Conservation (phyloP, 2,329 filamentous ascomycete species). For the Orbilia javanica region DNA sequence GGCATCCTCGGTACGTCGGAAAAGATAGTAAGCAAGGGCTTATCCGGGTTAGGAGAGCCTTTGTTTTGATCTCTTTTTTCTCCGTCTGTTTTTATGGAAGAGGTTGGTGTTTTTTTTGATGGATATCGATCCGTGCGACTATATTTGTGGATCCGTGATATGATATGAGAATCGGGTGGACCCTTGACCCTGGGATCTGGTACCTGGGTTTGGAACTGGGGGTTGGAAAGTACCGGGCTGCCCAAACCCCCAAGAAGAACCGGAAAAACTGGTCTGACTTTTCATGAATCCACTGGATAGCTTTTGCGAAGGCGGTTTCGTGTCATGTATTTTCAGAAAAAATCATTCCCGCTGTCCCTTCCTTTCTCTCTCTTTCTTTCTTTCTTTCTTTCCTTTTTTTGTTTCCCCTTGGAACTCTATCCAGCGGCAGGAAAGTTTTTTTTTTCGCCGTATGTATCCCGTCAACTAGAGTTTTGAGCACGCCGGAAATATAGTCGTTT, state of each 20-base stretch:
- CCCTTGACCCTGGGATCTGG: conserved; percentile 26
- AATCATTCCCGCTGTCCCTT: too few species aligned
- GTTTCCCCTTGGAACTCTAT: neutral
- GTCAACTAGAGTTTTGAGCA: neutral
- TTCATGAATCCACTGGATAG: neutral
- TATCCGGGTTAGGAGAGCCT: conserved; percentile 19
- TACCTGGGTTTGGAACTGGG: conserved; percentile 6
- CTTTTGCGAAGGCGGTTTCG: neutral
- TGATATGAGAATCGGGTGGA: conserved; percentile 22
- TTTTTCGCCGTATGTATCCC: neutral
- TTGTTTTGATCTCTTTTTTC: conserved; percentile 1
- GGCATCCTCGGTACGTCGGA: conserved; percentile 29
- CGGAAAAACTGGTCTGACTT: conserved; percentile 12
- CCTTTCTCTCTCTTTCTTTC: too few species aligned
- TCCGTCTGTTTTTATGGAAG: conserved; percentile 21
- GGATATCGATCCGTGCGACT: conserved; percentile 12
- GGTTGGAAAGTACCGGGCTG: neutral
- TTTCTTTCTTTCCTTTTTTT: neutral
- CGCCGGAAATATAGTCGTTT: neutral
- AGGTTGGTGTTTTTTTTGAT: conserved; percentile 16
- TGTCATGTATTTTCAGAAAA: neutral
- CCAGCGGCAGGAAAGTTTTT: neutral
- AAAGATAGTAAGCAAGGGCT: conserved; percentile 30
- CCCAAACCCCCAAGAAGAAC: neutral
- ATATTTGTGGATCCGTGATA: conserved; percentile 20